These are phyloP conservation scores for Debaryomyces prosopidis DNA, from an alignment of 805 yeast genomes.

Conservation along the genomic window DNA sequence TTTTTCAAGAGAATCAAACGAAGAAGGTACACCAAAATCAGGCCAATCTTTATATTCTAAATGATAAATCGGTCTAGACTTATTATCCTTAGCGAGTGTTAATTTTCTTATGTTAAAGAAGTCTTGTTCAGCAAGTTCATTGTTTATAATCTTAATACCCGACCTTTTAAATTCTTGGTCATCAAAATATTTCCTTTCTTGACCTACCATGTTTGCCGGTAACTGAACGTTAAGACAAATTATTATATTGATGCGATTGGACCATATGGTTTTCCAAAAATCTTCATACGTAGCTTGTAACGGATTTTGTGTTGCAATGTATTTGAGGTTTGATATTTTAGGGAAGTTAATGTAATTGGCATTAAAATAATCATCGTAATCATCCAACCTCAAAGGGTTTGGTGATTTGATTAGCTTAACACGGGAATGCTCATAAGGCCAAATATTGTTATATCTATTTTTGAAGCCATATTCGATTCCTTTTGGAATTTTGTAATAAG, in stretches of 20 bases:
- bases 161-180: constrained; percentile 17
- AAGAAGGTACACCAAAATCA: constrained; percentile 44
- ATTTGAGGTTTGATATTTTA: constrained; percentile 22
- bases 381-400: constrained; percentile 11
- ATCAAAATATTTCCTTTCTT: constrained; percentile 17
- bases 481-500: constrained; percentile 37
- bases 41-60: constrained; percentile 48
- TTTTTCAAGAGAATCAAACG: constrained; percentile 28
- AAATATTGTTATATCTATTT: constrained; percentile 46
- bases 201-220: constrained; percentile 15
- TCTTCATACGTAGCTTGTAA: constrained; percentile 41
- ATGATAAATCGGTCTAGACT: constrained; percentile 28
- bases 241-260: constrained; percentile 34
- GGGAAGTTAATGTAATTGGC: constrained; percentile 42
- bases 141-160: constrained; percentile 11
- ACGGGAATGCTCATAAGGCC: constrained; percentile 52
- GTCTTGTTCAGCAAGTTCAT: constrained; percentile 7
- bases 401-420: constrained; percentile 30
- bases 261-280: constrained; percentile 42
- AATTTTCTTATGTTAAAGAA: constrained; percentile 18
- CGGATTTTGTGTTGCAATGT: constrained; percentile 50
- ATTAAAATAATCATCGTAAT: constrained; percentile 43
- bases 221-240: constrained; percentile 35
- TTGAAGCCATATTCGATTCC: constrained; percentile 48
- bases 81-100: constrained; percentile 11